phyloP scores from a whole-genome alignment of 169 alveolate species.

The Plasmodium adleri region DNA sequence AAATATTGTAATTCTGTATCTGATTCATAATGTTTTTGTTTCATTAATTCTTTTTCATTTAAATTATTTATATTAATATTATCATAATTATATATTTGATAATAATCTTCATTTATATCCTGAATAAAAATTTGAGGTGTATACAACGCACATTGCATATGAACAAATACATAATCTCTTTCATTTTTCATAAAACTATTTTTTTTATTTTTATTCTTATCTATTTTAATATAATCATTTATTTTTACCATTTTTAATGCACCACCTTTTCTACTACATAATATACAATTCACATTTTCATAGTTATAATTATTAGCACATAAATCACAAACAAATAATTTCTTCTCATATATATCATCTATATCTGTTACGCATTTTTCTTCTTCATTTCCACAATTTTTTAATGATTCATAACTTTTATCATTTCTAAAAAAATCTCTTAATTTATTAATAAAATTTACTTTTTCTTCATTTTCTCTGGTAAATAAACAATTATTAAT shows the following conservation, averaged over 20 bases:
- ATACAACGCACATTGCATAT: constrained; percentile 70
- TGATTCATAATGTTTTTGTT: constrained; percentile 24
- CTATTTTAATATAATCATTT: constrained; percentile 32
- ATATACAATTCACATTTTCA: constrained; percentile 65
- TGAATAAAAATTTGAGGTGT: constrained; percentile 64
- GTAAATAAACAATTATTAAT: constrained; percentile 18
- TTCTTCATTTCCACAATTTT: constrained; percentile 8
- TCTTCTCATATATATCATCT: constrained; percentile 51
- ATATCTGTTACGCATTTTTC: constrained; percentile 57
- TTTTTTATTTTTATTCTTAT: constrained; percentile 54
- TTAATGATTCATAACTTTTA: background rate
- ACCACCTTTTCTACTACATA: constrained; percentile 73
- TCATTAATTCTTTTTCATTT: constrained; percentile 5
- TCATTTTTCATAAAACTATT: constrained; percentile 33
- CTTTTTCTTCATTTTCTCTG: constrained; percentile 9
- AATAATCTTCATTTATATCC: constrained; percentile 57
- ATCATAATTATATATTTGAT: constrained; percentile 69
- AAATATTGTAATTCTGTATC: constrained; percentile 32
- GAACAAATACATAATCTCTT: constrained; percentile 54
- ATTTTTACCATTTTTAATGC: constrained; percentile 53
- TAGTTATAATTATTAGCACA: constrained; percentile 64
- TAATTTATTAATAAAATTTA: constrained; percentile 7
- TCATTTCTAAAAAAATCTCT: constrained; percentile 31
- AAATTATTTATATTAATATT: constrained; percentile 15
- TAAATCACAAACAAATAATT: constrained; percentile 66